phyloP scores from a whole-genome alignment of 441 rosid species.

The Syzygium syzygioides region DNA sequence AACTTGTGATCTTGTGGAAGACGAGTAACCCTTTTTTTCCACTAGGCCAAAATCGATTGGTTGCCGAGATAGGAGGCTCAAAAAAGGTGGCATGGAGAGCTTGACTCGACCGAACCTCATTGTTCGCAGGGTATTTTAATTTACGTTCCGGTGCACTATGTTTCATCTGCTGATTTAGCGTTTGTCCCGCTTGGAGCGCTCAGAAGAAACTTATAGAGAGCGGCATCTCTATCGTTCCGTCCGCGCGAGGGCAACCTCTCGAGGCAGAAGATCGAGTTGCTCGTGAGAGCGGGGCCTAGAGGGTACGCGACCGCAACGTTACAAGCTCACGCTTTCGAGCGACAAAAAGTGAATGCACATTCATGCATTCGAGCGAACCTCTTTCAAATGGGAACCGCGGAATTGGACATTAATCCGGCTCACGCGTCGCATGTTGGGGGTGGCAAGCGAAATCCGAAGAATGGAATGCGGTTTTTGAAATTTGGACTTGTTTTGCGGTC shows the following conservation, averaged over 20 bases:
- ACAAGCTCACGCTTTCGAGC: neutral
- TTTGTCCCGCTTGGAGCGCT: neutral
- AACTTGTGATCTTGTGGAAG: fast-evolving
- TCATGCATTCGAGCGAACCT: neutral
- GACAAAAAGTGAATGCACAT: neutral
- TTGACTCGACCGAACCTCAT: neutral
- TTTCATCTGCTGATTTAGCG: neutral
- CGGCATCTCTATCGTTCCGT: neutral
- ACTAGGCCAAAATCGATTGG: too few relatives aligned
- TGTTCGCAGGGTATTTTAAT: neutral
- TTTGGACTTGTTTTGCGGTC: neutral
- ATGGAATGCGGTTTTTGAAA: neutral
- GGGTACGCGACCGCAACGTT: too few relatives aligned
- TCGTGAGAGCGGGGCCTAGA: neutral
- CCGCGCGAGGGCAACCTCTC: neutral
- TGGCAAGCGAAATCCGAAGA: neutral
- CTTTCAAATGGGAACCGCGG: neutral
- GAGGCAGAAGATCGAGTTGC: too few relatives aligned
- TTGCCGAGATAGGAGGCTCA: neutral
- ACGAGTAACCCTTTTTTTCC: neutral
- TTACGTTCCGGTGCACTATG: fast-evolving
- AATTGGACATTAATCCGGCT: neutral
- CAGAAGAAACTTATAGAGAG: neutral
- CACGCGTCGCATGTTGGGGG: neutral
- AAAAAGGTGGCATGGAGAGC: fast-evolving